Evolutionary conservation across 2,329 filamentous ascomycete genomes (phyloP).

Genomic region (Fusarium proliferatum): DNA sequence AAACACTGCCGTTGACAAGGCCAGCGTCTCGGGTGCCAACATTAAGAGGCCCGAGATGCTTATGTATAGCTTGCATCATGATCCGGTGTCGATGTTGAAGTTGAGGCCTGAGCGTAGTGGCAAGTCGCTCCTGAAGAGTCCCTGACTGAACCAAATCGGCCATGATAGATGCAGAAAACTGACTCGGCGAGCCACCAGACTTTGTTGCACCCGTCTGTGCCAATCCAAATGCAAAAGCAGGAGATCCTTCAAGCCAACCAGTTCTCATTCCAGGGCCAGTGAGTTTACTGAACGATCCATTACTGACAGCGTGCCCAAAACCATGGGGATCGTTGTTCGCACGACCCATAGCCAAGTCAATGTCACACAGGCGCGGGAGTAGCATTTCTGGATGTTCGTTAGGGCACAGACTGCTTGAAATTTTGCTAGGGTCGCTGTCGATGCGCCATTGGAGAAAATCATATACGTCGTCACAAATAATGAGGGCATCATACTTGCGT

Average conservation of each 20-base stretch:
- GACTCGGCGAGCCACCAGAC: constrained; percentile 68
- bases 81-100: constrained; percentile 58
- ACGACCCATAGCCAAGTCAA: constrained; percentile 76
- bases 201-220: constrained; percentile 64
- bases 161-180: constrained; percentile 65
- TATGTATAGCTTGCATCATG: constrained; percentile 69
- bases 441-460: constrained; percentile 86
- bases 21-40: constrained; percentile 56
- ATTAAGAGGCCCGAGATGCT: constrained; percentile 71
- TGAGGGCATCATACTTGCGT: constrained; percentile 80
- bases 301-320: constrained; percentile 86
- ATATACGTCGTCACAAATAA: constrained; percentile 93
- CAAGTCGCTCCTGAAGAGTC: constrained; percentile 58
- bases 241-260: constrained; percentile 86
- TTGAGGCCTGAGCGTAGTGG: constrained; percentile 55
- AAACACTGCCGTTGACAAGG: constrained; percentile 59
- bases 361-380: constrained; percentile 81
- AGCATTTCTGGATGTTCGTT: constrained; percentile 58
- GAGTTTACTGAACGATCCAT: constrained; percentile 92
- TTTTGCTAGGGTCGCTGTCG: constrained; percentile 17
- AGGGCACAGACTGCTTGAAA: constrained; percentile 41
- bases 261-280: constrained; percentile 82
- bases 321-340: constrained; percentile 53
- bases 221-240: constrained; percentile 62
- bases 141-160: constrained; percentile 59